Evolutionary conservation across 352 stramenopile species (phyloP), one percentile per base, ranked within the genome.

Genomic region (Blastocystis sp.): DNA sequence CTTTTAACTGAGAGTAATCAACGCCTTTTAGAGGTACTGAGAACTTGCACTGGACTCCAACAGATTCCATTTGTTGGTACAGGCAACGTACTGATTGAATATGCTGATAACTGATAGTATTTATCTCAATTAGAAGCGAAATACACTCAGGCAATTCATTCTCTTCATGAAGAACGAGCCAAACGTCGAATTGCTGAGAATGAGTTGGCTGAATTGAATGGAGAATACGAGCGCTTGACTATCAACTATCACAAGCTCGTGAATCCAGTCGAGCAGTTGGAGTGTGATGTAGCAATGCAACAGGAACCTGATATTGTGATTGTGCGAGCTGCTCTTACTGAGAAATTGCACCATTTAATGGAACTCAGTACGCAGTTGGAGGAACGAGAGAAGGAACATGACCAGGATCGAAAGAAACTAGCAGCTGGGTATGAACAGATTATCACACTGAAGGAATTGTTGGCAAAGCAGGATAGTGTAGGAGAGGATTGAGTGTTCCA

Each of bases 271-370:
- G 71, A 83, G 49, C 71, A 83, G 46, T 24, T 83, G 71, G 46
- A 83, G 29, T 83, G 71, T 43, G 49, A 51, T 12, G 49, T 29
- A 9, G 71, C 71, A 2, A 83, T 83, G 71, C 42, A 65, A 24
- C 51, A 83, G 0, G 71, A 83, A 63, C 63, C 71, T 24, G 71
- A 83, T 43, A 35, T 66, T n/a, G 12, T 54, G 14, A 63, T 83
- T 46, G 19, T 83, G 9, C 71, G 71, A 52, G 71, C 63, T 16
- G 71, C 71, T 1, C 29, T 83, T n/a, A 14, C 39, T n/a, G 71
- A 83, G 54, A 83, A 83, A 19, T 54, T 83, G 49, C 42, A 56
- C 4, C 71, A 83, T 63, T 54, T 83, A 32, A 51, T 65, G 54
- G 71, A 51, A n/a, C 51, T 83, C 21, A 49, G 51, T 42, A 42